Conservation (phyloP, 805 yeast genomes). For the Alloascoidea africana region DNA sequence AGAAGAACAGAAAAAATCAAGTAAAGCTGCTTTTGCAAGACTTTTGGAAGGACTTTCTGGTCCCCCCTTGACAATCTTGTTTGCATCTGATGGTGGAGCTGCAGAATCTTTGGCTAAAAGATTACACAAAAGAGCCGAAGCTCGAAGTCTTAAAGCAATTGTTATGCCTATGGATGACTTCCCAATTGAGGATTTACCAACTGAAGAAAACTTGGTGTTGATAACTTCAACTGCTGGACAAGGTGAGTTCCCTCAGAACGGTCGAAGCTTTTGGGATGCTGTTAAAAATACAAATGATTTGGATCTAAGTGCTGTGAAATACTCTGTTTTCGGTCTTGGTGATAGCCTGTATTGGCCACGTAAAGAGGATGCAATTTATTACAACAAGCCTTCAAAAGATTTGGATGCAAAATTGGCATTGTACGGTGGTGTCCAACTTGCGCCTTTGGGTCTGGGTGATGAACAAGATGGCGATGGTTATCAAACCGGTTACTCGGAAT, state of each 20-base stretch:
- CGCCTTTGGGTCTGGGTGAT: slow-evolving; percentile 80
- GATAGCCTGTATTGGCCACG: slow-evolving; percentile 93
- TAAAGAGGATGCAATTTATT: slow-evolving; percentile 86
- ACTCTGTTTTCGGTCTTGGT: slow-evolving; percentile 63
- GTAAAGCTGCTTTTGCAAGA: slow-evolving; percentile 63
- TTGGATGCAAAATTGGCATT: slow-evolving; percentile 45
- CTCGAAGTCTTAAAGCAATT: slow-evolving; percentile 58
- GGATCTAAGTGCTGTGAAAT: slow-evolving; percentile 43
- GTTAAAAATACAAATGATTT: slow-evolving; percentile 44
- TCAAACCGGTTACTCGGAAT: slow-evolving; percentile 75
- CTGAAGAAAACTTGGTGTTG: slow-evolving; percentile 54
- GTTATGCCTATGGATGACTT: slow-evolving; percentile 59
- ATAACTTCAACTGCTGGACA: slow-evolving; percentile 71
- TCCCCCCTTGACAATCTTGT: slow-evolving; percentile 77
- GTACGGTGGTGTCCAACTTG: slow-evolving; percentile 60
- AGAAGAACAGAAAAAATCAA: slow-evolving; percentile 43
- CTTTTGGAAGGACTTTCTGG: slow-evolving; percentile 81
- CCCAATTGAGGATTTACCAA: slow-evolving; percentile 56
- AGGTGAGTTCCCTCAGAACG: slow-evolving; percentile 79
- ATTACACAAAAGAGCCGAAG: slow-evolving; percentile 62
- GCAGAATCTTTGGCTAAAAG: slow-evolving; percentile 75
- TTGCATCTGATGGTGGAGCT: slow-evolving; percentile 87
- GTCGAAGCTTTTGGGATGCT: slow-evolving; percentile 63
- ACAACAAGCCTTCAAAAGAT: slow-evolving; percentile 82
- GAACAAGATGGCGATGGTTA: slow-evolving; percentile 96